These are phyloP conservation scores for Fraxinus latifolia DNA, from an alignment of 305 asterid genomes.

Conservation along the genomic window DNA sequence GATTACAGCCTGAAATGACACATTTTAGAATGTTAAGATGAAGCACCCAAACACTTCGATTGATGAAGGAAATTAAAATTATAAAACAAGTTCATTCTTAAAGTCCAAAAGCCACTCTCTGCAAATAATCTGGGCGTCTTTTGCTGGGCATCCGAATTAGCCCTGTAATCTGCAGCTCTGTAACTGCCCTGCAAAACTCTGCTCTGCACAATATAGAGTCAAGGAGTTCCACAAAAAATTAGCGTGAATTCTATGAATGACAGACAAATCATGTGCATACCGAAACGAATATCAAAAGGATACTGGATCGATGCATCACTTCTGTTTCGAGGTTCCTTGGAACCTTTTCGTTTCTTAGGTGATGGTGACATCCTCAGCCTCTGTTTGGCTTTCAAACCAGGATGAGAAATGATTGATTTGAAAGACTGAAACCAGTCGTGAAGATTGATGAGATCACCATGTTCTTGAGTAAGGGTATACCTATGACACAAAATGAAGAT, in stretches of 20 bases:
- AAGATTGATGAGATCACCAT: constrained; percentile 88
- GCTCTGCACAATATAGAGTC: constrained; percentile 56
- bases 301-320: constrained; percentile 79
- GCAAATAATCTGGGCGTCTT: constrained; percentile 90
- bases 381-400: constrained; percentile 42
- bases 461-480: constrained; percentile 86
- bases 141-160: constrained; percentile 88
- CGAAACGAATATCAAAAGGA: constrained; percentile 37
- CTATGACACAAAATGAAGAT: constrained; percentile 35
- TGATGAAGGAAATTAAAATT: background rate
- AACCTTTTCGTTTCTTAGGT: constrained; percentile 61
- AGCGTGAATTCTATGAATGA: background rate
- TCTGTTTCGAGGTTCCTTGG: constrained; percentile 30
- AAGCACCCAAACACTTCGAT: background rate
- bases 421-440: constrained; percentile 91
- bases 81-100: constrained; percentile 15
- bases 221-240: constrained; percentile 37
- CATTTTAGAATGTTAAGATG: background rate
- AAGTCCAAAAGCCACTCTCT: constrained; percentile 83
- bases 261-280: background rate
- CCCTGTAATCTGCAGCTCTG: constrained; percentile 84
- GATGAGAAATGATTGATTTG: constrained; percentile 46
- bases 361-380: constrained; percentile 51
- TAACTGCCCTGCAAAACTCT: constrained; percentile 81
- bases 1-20: background rate